A percentile compares a stretch with the other conserved stretches of the same genome.
These are phyloP conservation scores for Selaginella moellendorffii DNA, from an alignment of 75 land plant genomes.

Conservation along the genomic window DNA sequence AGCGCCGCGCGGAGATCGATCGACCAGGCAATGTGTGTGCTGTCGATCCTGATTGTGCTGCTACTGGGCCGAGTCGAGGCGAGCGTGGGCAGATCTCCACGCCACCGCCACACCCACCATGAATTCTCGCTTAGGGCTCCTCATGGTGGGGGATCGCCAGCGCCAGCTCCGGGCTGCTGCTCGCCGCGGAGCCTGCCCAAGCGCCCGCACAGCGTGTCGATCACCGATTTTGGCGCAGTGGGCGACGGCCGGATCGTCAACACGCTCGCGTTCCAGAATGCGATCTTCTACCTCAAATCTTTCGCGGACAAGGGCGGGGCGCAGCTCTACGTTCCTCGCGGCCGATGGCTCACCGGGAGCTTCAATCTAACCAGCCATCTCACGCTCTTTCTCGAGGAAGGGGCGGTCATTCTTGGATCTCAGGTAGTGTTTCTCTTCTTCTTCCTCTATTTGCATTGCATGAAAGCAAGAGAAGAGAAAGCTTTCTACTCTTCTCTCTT, in stretches of 20 bases:
- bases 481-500: too few species aligned
- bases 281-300: constrained; percentile 31
- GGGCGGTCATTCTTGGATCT: constrained; percentile 47
- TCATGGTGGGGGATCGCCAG: too few species aligned
- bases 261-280: constrained; percentile 44
- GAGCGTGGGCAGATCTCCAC: too few species aligned
- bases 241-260: constrained; percentile 44
- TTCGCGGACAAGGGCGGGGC: constrained; percentile 37
- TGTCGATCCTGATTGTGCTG: too few species aligned
- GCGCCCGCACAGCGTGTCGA: constrained; percentile 27
- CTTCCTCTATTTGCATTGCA: not conserved
- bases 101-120: too few species aligned
- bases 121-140: too few species aligned
- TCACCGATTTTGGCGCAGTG: constrained; percentile 58
- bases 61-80: too few species aligned
- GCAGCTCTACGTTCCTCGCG: constrained; percentile 42
- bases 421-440: constrained; percentile 28
- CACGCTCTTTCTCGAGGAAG: constrained; percentile 38
- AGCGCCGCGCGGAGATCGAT: too few species aligned
- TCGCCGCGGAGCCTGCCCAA: not conserved
- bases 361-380: constrained; percentile 61
- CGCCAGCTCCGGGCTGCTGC: too few species aligned
- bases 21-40: too few species aligned
- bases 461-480: too few species aligned
- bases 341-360: constrained; percentile 47